These are phyloP conservation scores for Leptographium galeiforme DNA, from an alignment of 2,329 filamentous ascomycete genomes.

Conservation along the genomic window DNA sequence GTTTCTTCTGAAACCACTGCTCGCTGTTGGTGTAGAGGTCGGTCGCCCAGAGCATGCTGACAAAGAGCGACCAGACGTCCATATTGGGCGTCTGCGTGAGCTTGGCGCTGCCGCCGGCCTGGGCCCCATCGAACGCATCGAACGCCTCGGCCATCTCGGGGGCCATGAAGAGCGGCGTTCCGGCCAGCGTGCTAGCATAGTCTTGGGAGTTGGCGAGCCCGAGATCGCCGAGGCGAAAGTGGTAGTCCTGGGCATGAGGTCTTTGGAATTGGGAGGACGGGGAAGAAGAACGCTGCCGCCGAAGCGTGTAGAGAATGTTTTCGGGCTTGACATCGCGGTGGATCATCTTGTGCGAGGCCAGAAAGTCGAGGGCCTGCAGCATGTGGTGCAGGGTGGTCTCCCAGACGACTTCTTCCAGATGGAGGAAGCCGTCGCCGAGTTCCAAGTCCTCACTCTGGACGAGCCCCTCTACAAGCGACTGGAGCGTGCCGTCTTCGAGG, in stretches of 20 bases:
- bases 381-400: not conserved
- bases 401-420: not conserved
- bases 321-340: not conserved
- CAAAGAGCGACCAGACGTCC: not conserved
- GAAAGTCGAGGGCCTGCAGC: slow-evolving; percentile 3
- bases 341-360: not conserved
- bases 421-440: not conserved
- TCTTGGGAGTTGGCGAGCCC: not conserved
- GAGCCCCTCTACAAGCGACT: not conserved
- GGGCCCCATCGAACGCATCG: too few relatives aligned
- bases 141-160: not conserved
- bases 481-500: not conserved
- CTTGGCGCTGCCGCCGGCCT: too few relatives aligned
- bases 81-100: not conserved
- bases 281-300: not conserved
- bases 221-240: slow-evolving; percentile 1
- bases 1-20: not conserved
- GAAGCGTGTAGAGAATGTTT: not conserved
- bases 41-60: not conserved
- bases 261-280: too few relatives aligned
- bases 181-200: not conserved
- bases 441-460: too few relatives aligned
- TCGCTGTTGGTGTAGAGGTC: not conserved
- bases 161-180: not conserved
- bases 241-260: not conserved